Conservation (phyloP, 768 basidiomycete species). For the Amanita jacksonii region DNA sequence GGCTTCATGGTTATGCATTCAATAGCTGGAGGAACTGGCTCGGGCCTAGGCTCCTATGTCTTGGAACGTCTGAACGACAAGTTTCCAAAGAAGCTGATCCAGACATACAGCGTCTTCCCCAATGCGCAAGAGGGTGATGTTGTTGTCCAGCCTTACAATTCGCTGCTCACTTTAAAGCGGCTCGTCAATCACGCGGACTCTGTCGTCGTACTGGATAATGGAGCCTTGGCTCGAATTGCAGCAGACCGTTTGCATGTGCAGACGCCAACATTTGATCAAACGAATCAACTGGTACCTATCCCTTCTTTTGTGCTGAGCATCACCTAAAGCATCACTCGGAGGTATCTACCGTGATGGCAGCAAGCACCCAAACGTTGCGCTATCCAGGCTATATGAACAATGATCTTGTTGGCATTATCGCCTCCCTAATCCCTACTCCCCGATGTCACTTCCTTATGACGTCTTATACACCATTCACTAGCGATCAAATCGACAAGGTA, state of each 20-base stretch:
- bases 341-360: slow-evolving; percentile 97
- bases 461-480: slow-evolving; percentile 96
- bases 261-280: slow-evolving; percentile 84
- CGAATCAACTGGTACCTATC: slow-evolving; percentile 73
- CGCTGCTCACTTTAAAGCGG: slow-evolving; percentile 84
- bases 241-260: slow-evolving; percentile 86
- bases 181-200: slow-evolving; percentile 95
- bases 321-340: slow-evolving; percentile 20
- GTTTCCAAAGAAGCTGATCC: slow-evolving; percentile 98
- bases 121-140: slow-evolving; percentile 91
- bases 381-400: slow-evolving; percentile 99
- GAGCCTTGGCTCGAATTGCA: slow-evolving; percentile 85
- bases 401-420: slow-evolving; percentile 94
- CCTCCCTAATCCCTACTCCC: slow-evolving; percentile 93
- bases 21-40: slow-evolving; percentile 97
- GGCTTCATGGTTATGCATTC: slow-evolving; percentile 99
- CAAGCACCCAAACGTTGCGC: slow-evolving; percentile 91
- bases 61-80: slow-evolving; percentile 95
- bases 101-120: slow-evolving; percentile 98
- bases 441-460: slow-evolving; percentile 99
- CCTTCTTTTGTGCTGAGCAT: neutral
- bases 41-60: slow-evolving; percentile 95
- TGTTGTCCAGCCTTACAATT: slow-evolving; percentile 98
- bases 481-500: slow-evolving; percentile 96
- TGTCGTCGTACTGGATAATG: slow-evolving; percentile 95